phyloP scores from a whole-genome alignment of 257 asterid species.

The Nicotiana attenuata region DNA sequence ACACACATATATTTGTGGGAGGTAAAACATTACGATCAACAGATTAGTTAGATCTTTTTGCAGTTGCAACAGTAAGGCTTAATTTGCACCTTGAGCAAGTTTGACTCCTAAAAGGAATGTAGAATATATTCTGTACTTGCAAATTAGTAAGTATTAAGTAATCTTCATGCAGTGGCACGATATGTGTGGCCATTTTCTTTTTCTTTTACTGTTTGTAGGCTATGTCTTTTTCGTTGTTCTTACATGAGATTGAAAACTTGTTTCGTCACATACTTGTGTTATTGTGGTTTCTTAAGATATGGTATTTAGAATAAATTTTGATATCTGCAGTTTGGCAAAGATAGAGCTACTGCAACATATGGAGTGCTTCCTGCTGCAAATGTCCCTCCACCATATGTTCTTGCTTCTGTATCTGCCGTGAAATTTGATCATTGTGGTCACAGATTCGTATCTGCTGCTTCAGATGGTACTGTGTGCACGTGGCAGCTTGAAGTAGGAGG shows the following conservation, averaged over 20 bases:
- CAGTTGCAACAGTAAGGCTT: neutral
- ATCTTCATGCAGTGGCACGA: neutral
- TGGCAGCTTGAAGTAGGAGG: conserved; percentile 99
- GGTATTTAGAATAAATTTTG: conserved; percentile 22
- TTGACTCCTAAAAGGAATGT: neutral
- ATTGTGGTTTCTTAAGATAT: neutral
- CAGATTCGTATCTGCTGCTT: conserved; percentile 86
- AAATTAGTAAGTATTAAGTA: neutral
- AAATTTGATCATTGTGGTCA: conserved; percentile 88
- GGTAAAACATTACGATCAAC: conserved; percentile 32
- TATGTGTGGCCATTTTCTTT: neutral
- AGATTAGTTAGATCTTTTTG: neutral
- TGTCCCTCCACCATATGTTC: conserved; percentile 89
- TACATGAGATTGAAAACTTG: neutral
- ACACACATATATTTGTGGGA: conserved; percentile 94
- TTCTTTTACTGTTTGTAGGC: neutral
- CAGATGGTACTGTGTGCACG: conserved; percentile 92
- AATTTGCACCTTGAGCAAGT: neutral
- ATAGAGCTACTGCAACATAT: conserved; percentile 85
- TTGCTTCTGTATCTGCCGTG: conserved; percentile 85
- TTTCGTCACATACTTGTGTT: neutral
- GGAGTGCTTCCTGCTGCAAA: conserved; percentile 98
- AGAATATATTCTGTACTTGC: neutral
- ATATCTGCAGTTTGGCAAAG: conserved; percentile 79
- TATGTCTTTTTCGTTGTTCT: neutral